Base-by-base conservation (phyloP, 257 asterid species). In the Penstemon newberryi region DNA sequence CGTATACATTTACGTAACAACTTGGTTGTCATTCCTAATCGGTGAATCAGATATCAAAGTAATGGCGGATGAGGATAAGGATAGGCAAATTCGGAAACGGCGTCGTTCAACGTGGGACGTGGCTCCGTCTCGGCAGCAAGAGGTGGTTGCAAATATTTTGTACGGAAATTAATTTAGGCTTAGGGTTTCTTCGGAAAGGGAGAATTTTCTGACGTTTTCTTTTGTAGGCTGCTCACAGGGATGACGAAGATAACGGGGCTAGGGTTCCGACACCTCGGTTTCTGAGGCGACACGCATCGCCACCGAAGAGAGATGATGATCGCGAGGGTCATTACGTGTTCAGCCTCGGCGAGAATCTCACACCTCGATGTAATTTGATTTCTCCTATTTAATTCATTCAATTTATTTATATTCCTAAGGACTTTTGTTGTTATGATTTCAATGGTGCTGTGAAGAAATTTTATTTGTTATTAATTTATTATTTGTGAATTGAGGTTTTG, bases 271-370 rank as follows among this genome's bases (percentile, higher is more conserved):
- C 77, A 57, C 71, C 73, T 43, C 73, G 81, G 63, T n/a, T 58
- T 54, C 59, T 70, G 70, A 77, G 79, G 71, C 77, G 81, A 60
- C 82, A 87, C 61, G 78, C 73, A 8, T 80, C 96, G 37, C 95
- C 95, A 7, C 96, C 90, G 56, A 74, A 49, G 82, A 89, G 96
- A 71, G 83, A 84, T 10, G 96, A 87, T 51, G 92, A 89, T 72
- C 81, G 73, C 15, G 88, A 85, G 64, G 96, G 96, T 47, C 92
- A 89, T 75, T 89, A 85, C 74, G 86, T 87, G 77, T 89, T 73
- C 73, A 73, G 65, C 78, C 79, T 87, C 45, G 96, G 95, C 71
- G 95, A 89, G 83, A 87, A 89, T 84, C 90, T 89, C 75, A 89
- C 90, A 13, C 78, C 89, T 83, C 84, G 95, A 83, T 87, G 96